phyloP scores from a whole-genome alignment of 352 stramenopile species.

The Globisporangium emineosum region DNA sequence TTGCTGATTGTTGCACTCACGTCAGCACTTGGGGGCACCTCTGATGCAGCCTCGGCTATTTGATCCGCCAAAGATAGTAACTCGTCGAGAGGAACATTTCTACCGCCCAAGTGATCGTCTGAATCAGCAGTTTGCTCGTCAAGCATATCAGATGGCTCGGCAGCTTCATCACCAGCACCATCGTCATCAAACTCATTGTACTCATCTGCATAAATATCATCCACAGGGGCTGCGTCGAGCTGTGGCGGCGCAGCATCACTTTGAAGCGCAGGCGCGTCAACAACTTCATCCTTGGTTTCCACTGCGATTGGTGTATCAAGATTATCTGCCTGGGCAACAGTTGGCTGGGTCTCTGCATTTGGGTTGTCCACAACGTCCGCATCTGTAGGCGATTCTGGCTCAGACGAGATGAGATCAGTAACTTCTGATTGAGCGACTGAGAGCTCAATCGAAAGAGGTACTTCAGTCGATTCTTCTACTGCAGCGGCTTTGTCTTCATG shows the following conservation, averaged over 20 bases:
- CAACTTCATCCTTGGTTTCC: background rate
- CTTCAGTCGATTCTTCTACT: background rate
- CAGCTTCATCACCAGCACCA: slow-evolving; percentile 30
- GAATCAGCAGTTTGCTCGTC: slow-evolving; percentile 12
- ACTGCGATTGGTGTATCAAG: background rate
- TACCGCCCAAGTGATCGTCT: background rate
- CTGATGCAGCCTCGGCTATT: background rate
- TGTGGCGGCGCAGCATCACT: background rate
- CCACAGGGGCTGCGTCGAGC: slow-evolving; percentile 11
- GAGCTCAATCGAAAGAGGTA: background rate
- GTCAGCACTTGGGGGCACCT: background rate
- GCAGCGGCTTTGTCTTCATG: background rate
- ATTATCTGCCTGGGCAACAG: background rate
- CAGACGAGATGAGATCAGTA: background rate
- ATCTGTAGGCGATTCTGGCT: background rate
- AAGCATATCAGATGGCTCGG: slow-evolving; percentile 21
- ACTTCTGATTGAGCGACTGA: background rate
- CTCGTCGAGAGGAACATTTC: slow-evolving; percentile 10
- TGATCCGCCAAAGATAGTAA: slow-evolving; percentile 16
- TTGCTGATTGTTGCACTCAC: background rate
- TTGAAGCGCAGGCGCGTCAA: background rate
- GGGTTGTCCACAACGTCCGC: background rate
- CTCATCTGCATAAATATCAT: slow-evolving; percentile 57
- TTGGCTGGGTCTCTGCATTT: background rate
- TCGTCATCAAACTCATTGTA: slow-evolving; percentile 61